A percentile compares a stretch with the other conserved stretches of the same genome.
Conservation (phyloP, 2,329 filamentous ascomycete genomes). For the Lachnellula arida region DNA sequence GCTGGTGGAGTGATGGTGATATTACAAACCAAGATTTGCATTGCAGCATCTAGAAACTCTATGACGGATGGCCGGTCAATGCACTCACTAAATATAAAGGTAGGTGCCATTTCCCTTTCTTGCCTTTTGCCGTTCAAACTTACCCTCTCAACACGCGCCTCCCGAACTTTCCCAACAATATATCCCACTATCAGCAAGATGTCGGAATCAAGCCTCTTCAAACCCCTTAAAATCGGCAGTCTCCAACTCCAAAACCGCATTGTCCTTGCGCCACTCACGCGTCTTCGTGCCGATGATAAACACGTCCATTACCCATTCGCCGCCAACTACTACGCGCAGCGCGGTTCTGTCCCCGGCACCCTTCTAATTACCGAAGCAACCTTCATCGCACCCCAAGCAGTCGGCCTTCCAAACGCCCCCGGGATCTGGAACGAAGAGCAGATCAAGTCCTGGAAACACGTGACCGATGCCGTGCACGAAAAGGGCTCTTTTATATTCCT, state of each 20-base stretch:
- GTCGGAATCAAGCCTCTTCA: constrained; percentile 34
- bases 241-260: constrained; percentile 41
- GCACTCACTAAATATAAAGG: too few species aligned
- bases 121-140: too few species aligned
- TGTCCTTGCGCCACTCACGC: constrained; percentile 54
- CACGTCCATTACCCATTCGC: constrained; percentile 43
- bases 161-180: too few species aligned
- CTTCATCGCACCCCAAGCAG: constrained; percentile 44
- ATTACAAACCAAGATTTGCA: too few species aligned
- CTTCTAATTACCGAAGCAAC: constrained; percentile 54
- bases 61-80: too few species aligned
- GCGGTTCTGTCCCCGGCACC: constrained; percentile 45
- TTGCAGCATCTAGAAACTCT: too few species aligned
- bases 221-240: constrained; percentile 40
- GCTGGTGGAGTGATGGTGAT: too few species aligned
- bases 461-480: constrained; percentile 58
- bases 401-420: constrained; percentile 48
- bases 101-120: too few species aligned
- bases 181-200: too few species aligned
- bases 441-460: constrained; percentile 53
- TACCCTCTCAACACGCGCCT: too few species aligned
- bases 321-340: constrained; percentile 50
- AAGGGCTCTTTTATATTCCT: constrained; percentile 56
- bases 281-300: constrained; percentile 44
- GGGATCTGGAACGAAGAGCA: constrained; percentile 54